Percentiles rank a stretch among this genome's conserved stretches.
These are phyloP conservation scores for Reutealis trisperma DNA, from an alignment of 345 rosid genomes.

Conservation along the genomic window DNA sequence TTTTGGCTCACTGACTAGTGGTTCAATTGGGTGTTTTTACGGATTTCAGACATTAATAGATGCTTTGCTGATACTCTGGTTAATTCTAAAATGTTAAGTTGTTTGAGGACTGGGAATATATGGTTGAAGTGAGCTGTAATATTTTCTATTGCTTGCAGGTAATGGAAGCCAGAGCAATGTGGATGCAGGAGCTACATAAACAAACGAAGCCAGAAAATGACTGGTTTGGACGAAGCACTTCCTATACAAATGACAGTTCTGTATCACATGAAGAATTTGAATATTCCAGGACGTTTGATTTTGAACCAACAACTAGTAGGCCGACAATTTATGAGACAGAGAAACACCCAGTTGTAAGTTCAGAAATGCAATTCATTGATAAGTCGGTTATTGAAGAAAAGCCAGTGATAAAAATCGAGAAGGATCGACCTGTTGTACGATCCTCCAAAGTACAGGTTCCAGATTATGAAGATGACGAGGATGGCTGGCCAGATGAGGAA, in stretches of 20 bases:
- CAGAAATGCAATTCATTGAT: conserved; percentile 25
- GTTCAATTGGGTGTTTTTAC: neutral
- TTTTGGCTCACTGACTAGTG: neutral
- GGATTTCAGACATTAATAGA: neutral
- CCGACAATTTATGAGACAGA: conserved; percentile 17
- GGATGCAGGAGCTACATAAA: conserved; percentile 52
- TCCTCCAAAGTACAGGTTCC: conserved; percentile 15
- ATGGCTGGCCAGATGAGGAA: conserved; percentile 34
- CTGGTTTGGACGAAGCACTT: conserved; percentile 49
- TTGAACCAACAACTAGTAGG: conserved; percentile 3
- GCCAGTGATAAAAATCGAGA: conserved; percentile 26
- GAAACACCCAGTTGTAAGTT: conserved; percentile 21
- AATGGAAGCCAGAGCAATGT: conserved; percentile 36
- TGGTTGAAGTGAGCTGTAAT: neutral
- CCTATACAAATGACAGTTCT: conserved; percentile 21
- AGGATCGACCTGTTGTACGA: conserved; percentile 29
- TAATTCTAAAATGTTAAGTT: neutral
- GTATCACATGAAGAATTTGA: conserved; percentile 29
- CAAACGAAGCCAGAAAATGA: conserved; percentile 31
- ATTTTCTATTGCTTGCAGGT: conserved; percentile 22
- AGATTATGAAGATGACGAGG: conserved; percentile 29
- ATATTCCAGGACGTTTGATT: conserved; percentile 20
- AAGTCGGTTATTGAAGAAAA: conserved; percentile 31
- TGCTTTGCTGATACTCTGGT: neutral
- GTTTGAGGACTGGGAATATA: neutral